A percentile compares a stretch with the other conserved stretches of the same genome.
Conservation (phyloP, 2,329 filamentous ascomycete genomes). For the Penicillium digitatum region DNA sequence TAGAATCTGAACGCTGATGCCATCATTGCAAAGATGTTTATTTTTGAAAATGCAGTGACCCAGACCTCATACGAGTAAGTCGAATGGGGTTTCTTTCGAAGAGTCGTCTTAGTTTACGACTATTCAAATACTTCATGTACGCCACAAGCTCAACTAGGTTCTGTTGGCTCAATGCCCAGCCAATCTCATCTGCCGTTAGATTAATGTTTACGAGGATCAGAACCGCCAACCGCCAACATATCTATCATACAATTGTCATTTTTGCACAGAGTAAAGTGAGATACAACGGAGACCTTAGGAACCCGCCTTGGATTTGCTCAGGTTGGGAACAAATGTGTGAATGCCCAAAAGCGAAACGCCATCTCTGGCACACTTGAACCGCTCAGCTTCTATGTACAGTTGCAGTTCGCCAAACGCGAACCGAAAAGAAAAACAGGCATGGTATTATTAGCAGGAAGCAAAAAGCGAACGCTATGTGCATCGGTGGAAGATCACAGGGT, state of each 20-base stretch:
- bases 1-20: neutral
- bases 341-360: neutral
- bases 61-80: neutral
- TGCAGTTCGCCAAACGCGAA: neutral
- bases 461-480: slow-evolving; percentile 1
- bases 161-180: neutral
- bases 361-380: neutral
- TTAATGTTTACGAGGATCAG: neutral
- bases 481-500: slow-evolving; percentile 19
- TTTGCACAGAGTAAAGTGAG: neutral
- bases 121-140: neutral
- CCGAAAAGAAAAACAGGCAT: neutral
- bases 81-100: neutral
- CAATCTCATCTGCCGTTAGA: neutral
- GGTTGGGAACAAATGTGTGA: neutral
- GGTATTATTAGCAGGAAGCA: neutral
- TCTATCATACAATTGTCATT: neutral
- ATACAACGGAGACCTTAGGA: neutral
- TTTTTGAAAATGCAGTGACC: neutral
- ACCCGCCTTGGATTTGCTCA: neutral
- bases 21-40: neutral
- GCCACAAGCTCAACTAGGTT: neutral
- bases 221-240: neutral
- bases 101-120: neutral
- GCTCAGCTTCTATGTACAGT: neutral